Conservation (phyloP, 805 yeast genomes). For the Myxozyma mucilagina region DNA sequence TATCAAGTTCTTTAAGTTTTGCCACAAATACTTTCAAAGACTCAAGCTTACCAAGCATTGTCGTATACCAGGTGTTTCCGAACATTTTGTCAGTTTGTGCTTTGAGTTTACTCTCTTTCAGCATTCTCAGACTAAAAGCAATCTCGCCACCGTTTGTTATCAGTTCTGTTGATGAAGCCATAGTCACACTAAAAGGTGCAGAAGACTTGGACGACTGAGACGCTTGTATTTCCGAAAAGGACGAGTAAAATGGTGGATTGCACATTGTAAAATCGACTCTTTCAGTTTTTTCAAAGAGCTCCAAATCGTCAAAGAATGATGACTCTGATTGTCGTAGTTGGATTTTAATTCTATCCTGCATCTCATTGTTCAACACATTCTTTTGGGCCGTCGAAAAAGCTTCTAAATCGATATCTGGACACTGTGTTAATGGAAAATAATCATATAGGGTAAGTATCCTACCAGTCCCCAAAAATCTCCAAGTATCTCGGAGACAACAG, state of each 20-base stretch:
- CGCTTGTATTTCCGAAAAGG: slow-evolving; percentile 40
- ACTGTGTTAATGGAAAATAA: neutral
- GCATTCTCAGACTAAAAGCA: slow-evolving; percentile 43
- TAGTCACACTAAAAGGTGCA: slow-evolving; percentile 34
- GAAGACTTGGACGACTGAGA: slow-evolving; percentile 36
- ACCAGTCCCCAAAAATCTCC: slow-evolving; percentile 44
- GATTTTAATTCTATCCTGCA: slow-evolving; percentile 33
- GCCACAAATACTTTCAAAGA: slow-evolving; percentile 17
- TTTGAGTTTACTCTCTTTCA: slow-evolving; percentile 39
- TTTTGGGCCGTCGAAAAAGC: slow-evolving; percentile 40
- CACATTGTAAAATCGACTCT: slow-evolving; percentile 45
- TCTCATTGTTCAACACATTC: slow-evolving; percentile 38
- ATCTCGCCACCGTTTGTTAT: slow-evolving; percentile 51
- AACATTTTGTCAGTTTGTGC: neutral
- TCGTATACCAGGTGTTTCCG: slow-evolving; percentile 44
- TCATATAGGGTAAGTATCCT: neutral
- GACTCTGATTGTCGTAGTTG: slow-evolving; percentile 21
- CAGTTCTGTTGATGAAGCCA: slow-evolving; percentile 45
- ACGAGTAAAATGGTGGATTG: slow-evolving; percentile 55
- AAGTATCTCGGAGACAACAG: slow-evolving; percentile 29
- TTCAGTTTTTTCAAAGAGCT: neutral
- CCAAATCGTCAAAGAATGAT: slow-evolving; percentile 24
- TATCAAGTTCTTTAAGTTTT: slow-evolving; percentile 2
- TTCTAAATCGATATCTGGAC: slow-evolving; percentile 43
- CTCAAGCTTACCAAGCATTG: slow-evolving; percentile 41